phyloP scores from a whole-genome alignment of 257 asterid species.

The Fraxinus anomala region DNA sequence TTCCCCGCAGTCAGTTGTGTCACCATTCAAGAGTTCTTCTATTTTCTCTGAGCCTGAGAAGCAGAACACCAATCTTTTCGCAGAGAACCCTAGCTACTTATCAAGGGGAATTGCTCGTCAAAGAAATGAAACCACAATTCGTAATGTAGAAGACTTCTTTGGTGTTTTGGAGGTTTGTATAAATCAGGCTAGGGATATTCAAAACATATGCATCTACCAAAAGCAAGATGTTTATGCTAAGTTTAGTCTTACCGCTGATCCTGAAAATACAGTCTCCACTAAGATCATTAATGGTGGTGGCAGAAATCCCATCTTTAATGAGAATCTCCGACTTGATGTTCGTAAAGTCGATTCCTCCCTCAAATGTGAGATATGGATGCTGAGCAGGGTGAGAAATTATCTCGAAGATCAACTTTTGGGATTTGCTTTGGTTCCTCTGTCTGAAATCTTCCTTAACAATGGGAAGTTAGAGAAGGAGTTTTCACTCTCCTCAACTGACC shows the following conservation, averaged over 20 bases:
- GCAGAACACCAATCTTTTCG: conserved; percentile 42
- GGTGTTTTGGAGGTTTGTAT: conserved; percentile 80
- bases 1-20: conserved; percentile 88
- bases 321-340: conserved; percentile 60
- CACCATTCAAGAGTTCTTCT: conserved; percentile 70
- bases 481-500: conserved; percentile 87
- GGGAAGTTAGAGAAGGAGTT: conserved; percentile 89
- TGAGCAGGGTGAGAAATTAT: conserved; percentile 90
- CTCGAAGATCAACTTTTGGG: conserved; percentile 94
- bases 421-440: conserved; percentile 79
- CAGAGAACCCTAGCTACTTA: conserved; percentile 34
- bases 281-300: conserved; percentile 93
- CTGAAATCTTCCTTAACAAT: conserved; percentile 60
- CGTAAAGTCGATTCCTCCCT: conserved; percentile 68
- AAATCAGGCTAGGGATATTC: conserved; percentile 90
- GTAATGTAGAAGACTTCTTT: conserved; percentile 32
- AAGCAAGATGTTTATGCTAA: conserved; percentile 96
- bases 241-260: conserved; percentile 76
- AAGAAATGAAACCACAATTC: conserved; percentile 36
- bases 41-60: conserved; percentile 58
- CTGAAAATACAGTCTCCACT: conserved; percentile 75
- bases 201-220: conserved; percentile 94
- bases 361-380: conserved; percentile 96
- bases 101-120: conserved; percentile 40
- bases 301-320: conserved; percentile 79